Conservation (phyloP, 2,329 filamentous ascomycete genomes). For the Fusarium pininemorale region DNA sequence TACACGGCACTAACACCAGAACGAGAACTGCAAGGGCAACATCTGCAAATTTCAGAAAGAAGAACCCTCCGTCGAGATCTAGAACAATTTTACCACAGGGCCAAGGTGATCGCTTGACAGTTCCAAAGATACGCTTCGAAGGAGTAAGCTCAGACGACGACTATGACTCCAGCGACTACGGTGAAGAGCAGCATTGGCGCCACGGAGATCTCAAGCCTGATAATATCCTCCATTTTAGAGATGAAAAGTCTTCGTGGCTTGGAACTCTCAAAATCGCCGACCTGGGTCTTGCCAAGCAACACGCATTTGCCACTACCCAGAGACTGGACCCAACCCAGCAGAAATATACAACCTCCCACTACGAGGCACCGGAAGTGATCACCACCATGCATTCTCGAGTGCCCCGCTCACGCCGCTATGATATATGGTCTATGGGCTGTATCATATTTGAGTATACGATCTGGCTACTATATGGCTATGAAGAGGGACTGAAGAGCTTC, state of each 20-base stretch:
- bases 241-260: not conserved
- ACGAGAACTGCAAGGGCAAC: not conserved
- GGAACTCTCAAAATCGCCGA: conserved; percentile 27
- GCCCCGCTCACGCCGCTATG: conserved; percentile 38
- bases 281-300: conserved; percentile 23
- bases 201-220: conserved; percentile 32
- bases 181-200: conserved; percentile 8
- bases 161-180: not conserved
- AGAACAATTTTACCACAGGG: not conserved
- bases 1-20: conserved; percentile 1
- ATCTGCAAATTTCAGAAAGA: not conserved
- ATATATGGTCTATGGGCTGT: conserved; percentile 46
- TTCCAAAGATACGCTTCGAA: not conserved
- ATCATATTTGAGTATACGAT: conserved; percentile 43
- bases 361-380: conserved; percentile 26
- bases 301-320: not conserved
- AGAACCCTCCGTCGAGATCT: not conserved
- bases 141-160: not conserved
- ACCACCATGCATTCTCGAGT: not conserved
- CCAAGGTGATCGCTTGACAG: not conserved
- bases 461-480: conserved; percentile 41
- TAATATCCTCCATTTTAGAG: conserved; percentile 19
- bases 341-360: conserved; percentile 20
- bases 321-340: not conserved
- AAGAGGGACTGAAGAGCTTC: conserved; percentile 6